Conservation (phyloP, 2,329 filamentous ascomycete genomes). For the Xylariaceae sp. region DNA sequence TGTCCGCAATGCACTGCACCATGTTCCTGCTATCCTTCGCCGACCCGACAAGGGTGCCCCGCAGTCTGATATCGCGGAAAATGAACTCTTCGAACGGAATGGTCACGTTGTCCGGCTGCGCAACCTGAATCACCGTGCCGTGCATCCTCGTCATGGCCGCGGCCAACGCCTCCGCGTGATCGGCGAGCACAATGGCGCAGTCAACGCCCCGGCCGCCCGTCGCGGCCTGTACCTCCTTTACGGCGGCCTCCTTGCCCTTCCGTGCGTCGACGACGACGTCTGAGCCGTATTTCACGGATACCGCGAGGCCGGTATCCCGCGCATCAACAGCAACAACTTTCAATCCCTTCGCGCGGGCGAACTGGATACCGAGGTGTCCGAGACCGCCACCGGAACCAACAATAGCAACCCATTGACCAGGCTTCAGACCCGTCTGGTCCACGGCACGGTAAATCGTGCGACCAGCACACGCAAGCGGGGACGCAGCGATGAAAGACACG, state of each 20-base stretch:
- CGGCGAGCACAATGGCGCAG: slow-evolving; percentile 47
- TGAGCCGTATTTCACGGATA: slow-evolving; percentile 44
- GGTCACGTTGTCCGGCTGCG: slow-evolving; percentile 54
- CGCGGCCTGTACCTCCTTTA: slow-evolving; percentile 41
- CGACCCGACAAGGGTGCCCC: slow-evolving; percentile 38
- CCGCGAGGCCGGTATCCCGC: slow-evolving; percentile 42
- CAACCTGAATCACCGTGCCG: slow-evolving; percentile 53
- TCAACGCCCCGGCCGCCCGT: slow-evolving; percentile 48
- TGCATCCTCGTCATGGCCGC: slow-evolving; percentile 56
- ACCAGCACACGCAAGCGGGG: slow-evolving; percentile 53
- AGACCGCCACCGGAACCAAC: slow-evolving; percentile 48
- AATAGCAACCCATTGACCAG: slow-evolving; percentile 38
- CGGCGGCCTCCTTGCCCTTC: slow-evolving; percentile 41
- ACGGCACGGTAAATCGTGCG: slow-evolving; percentile 47
- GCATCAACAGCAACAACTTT: slow-evolving; percentile 51
- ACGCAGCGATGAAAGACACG: slow-evolving; percentile 46
- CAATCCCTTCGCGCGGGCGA: slow-evolving; percentile 46
- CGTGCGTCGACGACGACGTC: slow-evolving; percentile 50
- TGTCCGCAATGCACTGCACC: slow-evolving; percentile 41
- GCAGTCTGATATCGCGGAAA: slow-evolving; percentile 27
- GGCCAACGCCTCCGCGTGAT: slow-evolving; percentile 41
- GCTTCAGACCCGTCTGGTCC: slow-evolving; percentile 35
- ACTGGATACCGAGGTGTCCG: slow-evolving; percentile 47
- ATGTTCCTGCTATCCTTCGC: slow-evolving; percentile 42
- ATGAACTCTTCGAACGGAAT: slow-evolving; percentile 53